These are phyloP conservation scores for Purpureocillium lavendulum DNA, from an alignment of 2,329 filamentous ascomycete species.

Conservation along the genomic window DNA sequence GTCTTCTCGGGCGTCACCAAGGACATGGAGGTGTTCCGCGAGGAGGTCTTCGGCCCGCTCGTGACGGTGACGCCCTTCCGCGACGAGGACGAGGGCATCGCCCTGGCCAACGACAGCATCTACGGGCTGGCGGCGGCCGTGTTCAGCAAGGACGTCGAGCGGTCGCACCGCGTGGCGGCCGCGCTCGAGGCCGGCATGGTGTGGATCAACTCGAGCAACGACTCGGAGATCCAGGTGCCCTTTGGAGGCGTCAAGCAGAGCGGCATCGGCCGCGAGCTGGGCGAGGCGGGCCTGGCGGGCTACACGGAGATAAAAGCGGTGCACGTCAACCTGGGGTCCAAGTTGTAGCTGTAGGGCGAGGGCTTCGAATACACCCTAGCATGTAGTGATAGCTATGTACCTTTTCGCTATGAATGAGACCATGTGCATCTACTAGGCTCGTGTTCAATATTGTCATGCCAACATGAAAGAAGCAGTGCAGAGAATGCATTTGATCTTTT, in stretches of 20 bases:
- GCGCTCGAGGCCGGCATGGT: slow-evolving; percentile 53
- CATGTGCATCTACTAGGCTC: too few species aligned
- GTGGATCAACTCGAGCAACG: slow-evolving; percentile 41
- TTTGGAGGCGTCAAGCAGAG: slow-evolving; percentile 41
- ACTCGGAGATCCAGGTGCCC: slow-evolving; percentile 33
- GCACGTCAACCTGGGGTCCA: slow-evolving; percentile 32
- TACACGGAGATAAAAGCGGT: slow-evolving; percentile 37
- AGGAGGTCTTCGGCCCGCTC: slow-evolving; percentile 39
- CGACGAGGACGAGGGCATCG: slow-evolving; percentile 32
- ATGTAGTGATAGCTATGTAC: too few species aligned
- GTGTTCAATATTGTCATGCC: too few species aligned
- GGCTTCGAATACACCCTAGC: too few species aligned
- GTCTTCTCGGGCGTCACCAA: slow-evolving; percentile 33
- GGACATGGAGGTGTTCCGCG: slow-evolving; percentile 34
- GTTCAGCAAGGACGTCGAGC: slow-evolving; percentile 50
- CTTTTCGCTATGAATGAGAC: too few species aligned
- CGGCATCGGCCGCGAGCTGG: slow-evolving; percentile 36
- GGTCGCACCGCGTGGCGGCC: slow-evolving; percentile 38
- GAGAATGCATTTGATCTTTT: too few species aligned
- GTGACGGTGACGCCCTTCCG: slow-evolving; percentile 32
- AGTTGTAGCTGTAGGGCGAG: slow-evolving; percentile 18
- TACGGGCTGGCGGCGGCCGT: slow-evolving; percentile 55
- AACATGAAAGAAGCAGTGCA: too few species aligned
- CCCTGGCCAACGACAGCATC: slow-evolving; percentile 40
- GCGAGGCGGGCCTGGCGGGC: slow-evolving; percentile 34